Conservation (phyloP, 148 eudicot species). For the Rheum nobile region DNA sequence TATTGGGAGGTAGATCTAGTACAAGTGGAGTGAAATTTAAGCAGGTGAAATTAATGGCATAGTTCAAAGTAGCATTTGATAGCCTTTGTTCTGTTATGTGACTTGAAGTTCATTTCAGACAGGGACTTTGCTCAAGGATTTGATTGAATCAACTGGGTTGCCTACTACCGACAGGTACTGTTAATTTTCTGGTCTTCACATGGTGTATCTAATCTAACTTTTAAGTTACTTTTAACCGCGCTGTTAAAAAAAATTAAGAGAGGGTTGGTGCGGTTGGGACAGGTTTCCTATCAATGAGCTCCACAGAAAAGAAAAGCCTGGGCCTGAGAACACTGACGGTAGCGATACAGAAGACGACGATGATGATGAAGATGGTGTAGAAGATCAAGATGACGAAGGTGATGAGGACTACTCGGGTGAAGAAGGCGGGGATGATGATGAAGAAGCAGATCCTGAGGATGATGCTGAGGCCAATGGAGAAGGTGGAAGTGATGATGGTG, state of each 20-base stretch:
- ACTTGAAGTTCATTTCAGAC: constrained; percentile 26
- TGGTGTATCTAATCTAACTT: neutral
- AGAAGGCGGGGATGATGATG: constrained; percentile 35
- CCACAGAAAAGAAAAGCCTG: constrained; percentile 18
- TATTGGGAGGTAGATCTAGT: neutral
- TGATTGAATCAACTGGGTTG: constrained; percentile 18
- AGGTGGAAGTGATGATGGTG: constrained; percentile 31
- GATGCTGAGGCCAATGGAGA: constrained; percentile 23
- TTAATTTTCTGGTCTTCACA: neutral
- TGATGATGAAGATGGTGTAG: constrained; percentile 29
- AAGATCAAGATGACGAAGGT: constrained; percentile 32
- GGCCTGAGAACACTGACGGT: constrained; percentile 40
- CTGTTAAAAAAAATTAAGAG: neutral
- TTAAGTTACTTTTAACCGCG: neutral
- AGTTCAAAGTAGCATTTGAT: neutral
- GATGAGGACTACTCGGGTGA: constrained; percentile 48
- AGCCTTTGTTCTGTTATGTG: neutral
- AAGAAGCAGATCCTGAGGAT: constrained; percentile 27
- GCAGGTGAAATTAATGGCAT: neutral
- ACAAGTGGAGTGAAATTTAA: neutral
- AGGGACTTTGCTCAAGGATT: constrained; percentile 36
- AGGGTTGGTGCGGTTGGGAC: neutral
- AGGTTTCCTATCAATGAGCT: constrained; percentile 41
- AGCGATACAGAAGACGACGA: constrained; percentile 50
- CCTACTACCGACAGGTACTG: constrained; percentile 16